These are phyloP conservation scores for Termitomyces sp. DNA, from an alignment of 768 basidiomycete genomes.

Conservation along the genomic window DNA sequence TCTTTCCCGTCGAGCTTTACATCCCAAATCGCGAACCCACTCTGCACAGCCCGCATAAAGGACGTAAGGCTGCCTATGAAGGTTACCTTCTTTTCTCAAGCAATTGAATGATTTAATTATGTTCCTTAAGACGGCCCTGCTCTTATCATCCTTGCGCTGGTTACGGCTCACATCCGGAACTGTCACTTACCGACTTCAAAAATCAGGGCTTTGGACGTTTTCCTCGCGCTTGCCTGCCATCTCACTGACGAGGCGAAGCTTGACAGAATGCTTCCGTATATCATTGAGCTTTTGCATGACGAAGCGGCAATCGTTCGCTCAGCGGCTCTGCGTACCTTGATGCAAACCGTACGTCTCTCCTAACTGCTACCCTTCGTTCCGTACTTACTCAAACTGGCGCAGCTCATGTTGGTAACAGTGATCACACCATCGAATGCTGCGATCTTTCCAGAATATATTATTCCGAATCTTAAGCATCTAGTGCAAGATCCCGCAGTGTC, in stretches of 20 bases:
- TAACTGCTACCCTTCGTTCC: not conserved
- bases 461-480: constrained; percentile 83
- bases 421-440: constrained; percentile 34
- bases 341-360: constrained; percentile 65
- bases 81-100: constrained; percentile 29
- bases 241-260: constrained; percentile 94
- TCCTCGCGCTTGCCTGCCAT: constrained; percentile 73
- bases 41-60: constrained; percentile 24
- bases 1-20: constrained; percentile 71
- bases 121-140: constrained; percentile 52
- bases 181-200: constrained; percentile 83
- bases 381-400: not conserved
- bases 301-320: constrained; percentile 80
- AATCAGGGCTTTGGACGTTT: constrained; percentile 77
- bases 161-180: no score
- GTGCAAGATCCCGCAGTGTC: constrained; percentile 80
- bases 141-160: no score
- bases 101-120: not conserved
- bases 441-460: constrained; percentile 93
- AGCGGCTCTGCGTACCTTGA: constrained; percentile 68
- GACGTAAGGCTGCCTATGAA: constrained; percentile 51
- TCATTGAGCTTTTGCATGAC: no score
- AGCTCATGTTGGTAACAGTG: constrained; percentile 21
- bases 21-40: constrained; percentile 70
- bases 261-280: no score